A percentile compares a stretch with the other conserved stretches of the same genome.
Evolutionary conservation across 768 basidiomycete species (phyloP).

Genomic region (button mushroom (Agaricus bisporus)): DNA sequence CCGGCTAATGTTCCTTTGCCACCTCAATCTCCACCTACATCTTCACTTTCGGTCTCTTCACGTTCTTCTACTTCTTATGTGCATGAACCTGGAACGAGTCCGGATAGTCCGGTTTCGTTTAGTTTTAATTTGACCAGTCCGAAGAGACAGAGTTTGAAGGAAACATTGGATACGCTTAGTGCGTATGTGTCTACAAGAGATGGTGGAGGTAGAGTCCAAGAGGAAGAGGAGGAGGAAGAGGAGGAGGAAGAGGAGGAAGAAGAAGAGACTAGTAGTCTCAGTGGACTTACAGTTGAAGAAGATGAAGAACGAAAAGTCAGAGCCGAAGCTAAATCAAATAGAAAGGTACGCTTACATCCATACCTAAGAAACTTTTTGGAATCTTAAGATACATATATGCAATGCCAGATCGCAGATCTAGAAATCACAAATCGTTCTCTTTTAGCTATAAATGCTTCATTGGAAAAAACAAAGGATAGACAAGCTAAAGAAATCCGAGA

Average conservation of each 20-base stretch:
- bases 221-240: too few relatives aligned
- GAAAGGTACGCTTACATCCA: slow-evolving; percentile 53
- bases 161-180: slow-evolving; percentile 38
- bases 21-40: slow-evolving; percentile 65
- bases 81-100: slow-evolving; percentile 19
- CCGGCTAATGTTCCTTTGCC: slow-evolving; percentile 54
- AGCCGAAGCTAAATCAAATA: slow-evolving; percentile 77
- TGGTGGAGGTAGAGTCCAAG: neutral
- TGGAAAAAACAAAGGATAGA: slow-evolving; percentile 74
- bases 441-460: slow-evolving; percentile 74
- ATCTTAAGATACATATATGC: neutral
- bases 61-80: slow-evolving; percentile 43
- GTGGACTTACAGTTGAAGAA: slow-evolving; percentile 9
- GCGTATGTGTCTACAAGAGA: slow-evolving; percentile 26
- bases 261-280: neutral
- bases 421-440: slow-evolving; percentile 88
- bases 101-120: slow-evolving; percentile 19
- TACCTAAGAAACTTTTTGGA: neutral
- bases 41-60: slow-evolving; percentile 72
- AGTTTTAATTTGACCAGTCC: slow-evolving; percentile 8
- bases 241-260: too few relatives aligned
- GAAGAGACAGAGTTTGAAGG: slow-evolving; percentile 21
- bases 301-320: slow-evolving; percentile 48
- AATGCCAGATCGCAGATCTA: slow-evolving; percentile 75
- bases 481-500: slow-evolving; percentile 86